Evolutionary conservation across 139 green algal genomes (phyloP), one percentile per base, ranked within the genome.

Genomic region (Coelastrella sp.): DNA sequence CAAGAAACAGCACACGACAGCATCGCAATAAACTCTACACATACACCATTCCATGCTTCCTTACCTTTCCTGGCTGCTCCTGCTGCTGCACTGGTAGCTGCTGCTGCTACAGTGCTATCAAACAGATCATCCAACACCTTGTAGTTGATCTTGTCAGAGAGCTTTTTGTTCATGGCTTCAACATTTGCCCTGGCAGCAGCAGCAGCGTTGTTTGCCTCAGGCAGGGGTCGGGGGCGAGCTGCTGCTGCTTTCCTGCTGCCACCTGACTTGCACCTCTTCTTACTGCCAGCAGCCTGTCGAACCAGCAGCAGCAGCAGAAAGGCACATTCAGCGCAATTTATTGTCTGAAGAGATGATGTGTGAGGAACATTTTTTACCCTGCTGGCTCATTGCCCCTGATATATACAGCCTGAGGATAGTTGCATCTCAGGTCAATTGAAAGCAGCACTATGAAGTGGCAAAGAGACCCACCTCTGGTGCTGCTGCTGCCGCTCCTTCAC

Each of bases 71-170:
- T 12, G 11, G 27, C 85, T 70, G 10, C 58, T 6, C 85, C 9
- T n/a, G 20, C 73, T 8, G 61, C 35, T 49, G 35, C 35, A 49
- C 35, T 3, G 1, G 35, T 75, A 70, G n/a, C 76, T 24, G 78
- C 87, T 20, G 35, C 87, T 6, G 19, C 56, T 15, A 25, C 11
- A 14, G 63, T 75, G 0, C 14, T 66, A 17, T 82, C 80, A 66
- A 98, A 97, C 35, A 98, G 92, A 61, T 94, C 91, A 6, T 94
- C 92, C 90, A 98, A 91, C 6, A 93, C 93, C 17, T 89, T 91
- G 93, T 98, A 98, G 95, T 99, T 98, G 92, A 98, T 98, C 90
- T 98, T 98, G 82, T 91, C 95, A 66, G 88, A 95, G 59, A 98
- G 92, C 87, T 97, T 97, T 78, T 95, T 95, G 25, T 78, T 81